phyloP scores from a whole-genome alignment of 345 rosid species.

The Nephelium lappaceum region DNA sequence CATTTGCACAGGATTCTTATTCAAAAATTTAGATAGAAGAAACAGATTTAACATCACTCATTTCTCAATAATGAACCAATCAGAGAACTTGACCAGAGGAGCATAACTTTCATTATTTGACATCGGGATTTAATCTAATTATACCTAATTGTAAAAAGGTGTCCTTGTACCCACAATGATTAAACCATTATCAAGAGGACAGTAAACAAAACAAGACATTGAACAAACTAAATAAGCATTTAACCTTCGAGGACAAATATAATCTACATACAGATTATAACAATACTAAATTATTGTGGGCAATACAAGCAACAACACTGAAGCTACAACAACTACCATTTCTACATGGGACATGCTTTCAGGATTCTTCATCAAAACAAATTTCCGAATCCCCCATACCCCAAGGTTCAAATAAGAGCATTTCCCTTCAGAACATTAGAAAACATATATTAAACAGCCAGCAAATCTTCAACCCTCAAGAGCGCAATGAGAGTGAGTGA shows the following conservation, averaged over 20 bases:
- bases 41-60: too few species aligned
- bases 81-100: too few species aligned
- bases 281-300: not conserved
- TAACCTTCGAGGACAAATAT: not conserved
- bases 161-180: not conserved
- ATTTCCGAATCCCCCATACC: conserved; percentile 57
- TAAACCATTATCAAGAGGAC: not conserved
- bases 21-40: too few species aligned
- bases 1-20: too few species aligned
- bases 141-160: too few species aligned
- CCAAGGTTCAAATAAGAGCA: conserved; percentile 18
- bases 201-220: not conserved
- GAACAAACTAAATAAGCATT: not conserved
- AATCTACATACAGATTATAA: conserved; percentile 10
- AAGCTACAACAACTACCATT: conserved; percentile 4
- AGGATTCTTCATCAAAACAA: conserved; percentile 64
- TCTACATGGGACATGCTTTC: conserved; percentile 36
- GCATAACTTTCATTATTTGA: too few species aligned
- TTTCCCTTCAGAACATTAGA: not conserved
- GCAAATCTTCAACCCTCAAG: conserved; percentile 18
- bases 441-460: conserved; percentile 21
- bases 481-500: not conserved
- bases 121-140: too few species aligned
- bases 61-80: too few species aligned
- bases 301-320: not conserved